A percentile compares a stretch with the other conserved stretches of the same genome.
Evolutionary conservation across 441 rosid genomes (phyloP).

Genomic region (Aquilaria agallochum): DNA sequence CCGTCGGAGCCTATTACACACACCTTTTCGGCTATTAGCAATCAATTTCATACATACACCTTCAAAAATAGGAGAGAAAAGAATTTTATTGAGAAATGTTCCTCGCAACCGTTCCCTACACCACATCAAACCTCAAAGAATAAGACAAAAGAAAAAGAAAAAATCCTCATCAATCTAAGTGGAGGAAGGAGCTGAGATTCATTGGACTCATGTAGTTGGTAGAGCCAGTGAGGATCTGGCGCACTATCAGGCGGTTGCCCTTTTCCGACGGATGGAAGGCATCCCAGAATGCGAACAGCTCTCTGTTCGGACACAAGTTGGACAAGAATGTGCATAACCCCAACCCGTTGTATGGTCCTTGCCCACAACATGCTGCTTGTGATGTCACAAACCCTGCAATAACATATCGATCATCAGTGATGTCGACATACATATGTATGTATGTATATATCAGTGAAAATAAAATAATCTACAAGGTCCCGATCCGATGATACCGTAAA

Average conservation of each 20-base stretch:
- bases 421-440: no score
- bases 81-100: no score
- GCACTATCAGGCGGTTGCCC: conserved; percentile 43
- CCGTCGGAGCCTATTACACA: no score
- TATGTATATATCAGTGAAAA: neutral
- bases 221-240: conserved; percentile 36
- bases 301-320: conserved; percentile 42
- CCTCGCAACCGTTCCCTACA: no score
- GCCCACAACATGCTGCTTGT: conserved; percentile 59
- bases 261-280: conserved; percentile 56
- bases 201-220: conserved; percentile 48
- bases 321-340: conserved; percentile 51
- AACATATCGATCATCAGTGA: neutral
- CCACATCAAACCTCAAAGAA: no score
- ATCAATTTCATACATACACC: no score
- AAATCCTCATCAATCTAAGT: conserved; percentile 17
- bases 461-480: neutral
- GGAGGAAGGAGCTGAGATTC: conserved; percentile 50
- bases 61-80: no score
- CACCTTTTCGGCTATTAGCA: no score
- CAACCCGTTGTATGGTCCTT: conserved; percentile 56
- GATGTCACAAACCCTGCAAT: conserved; percentile 43
- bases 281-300: conserved; percentile 51
- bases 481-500: conserved; percentile 25
- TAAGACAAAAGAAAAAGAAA: no score